Evolutionary conservation across 768 basidiomycete genomes (phyloP).

Genomic region (Suillus luteus): DNA sequence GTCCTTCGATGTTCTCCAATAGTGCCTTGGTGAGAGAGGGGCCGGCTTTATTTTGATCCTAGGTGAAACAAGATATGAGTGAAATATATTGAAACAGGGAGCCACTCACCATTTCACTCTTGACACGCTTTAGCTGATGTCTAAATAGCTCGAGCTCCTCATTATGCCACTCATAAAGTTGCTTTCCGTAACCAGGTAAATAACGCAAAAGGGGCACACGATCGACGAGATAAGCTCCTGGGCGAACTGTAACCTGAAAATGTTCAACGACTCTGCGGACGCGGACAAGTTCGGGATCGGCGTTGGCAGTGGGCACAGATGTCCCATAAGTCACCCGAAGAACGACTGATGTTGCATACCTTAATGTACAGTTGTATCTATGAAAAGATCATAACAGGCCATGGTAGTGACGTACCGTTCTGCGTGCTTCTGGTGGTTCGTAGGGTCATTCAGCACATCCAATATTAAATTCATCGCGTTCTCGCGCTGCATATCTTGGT

Average conservation of each 20-base stretch:
- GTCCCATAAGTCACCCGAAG: slow-evolving; percentile 30
- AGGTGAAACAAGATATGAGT: not conserved
- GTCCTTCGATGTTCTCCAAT: not conserved
- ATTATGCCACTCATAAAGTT: slow-evolving; percentile 51
- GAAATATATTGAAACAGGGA: not conserved
- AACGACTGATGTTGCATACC: slow-evolving; percentile 24
- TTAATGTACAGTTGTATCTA: slow-evolving; percentile 1
- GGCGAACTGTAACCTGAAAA: not conserved
- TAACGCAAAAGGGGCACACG: slow-evolving; percentile 30
- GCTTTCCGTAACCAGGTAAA: slow-evolving; percentile 57
- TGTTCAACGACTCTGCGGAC: not conserved
- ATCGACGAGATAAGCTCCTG: not conserved
- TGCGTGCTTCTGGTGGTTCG: slow-evolving; percentile 15
- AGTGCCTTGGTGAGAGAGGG: not conserved
- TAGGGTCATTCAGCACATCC: slow-evolving; percentile 22
- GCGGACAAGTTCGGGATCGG: not conserved
- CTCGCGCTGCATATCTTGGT: slow-evolving; percentile 46
- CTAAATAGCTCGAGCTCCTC: slow-evolving; percentile 54
- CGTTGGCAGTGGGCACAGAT: not conserved
- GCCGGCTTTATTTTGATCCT: not conserved
- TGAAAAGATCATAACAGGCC: not conserved
- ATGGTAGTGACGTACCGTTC: slow-evolving; percentile 16
- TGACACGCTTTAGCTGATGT: slow-evolving; percentile 43
- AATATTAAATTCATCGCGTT: slow-evolving; percentile 23
- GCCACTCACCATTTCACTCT: slow-evolving; percentile 38